These are phyloP conservation scores for Bipolaris victoriae DNA, from an alignment of 2,329 filamentous ascomycete species.

Conservation along the genomic window DNA sequence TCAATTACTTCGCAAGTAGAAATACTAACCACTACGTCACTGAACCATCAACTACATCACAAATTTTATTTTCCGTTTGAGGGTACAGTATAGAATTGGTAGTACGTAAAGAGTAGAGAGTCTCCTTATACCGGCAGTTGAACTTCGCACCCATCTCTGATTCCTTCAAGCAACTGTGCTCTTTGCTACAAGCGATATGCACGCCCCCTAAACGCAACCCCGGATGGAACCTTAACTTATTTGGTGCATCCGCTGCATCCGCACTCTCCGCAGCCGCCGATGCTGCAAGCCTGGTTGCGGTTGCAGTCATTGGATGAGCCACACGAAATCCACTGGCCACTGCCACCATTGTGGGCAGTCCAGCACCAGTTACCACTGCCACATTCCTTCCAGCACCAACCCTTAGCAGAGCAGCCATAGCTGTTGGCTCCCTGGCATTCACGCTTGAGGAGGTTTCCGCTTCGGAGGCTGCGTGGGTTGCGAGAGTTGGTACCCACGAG, in stretches of 20 bases:
- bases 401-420: constrained; percentile 10
- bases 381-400: constrained; percentile 12
- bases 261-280: constrained; percentile 5
- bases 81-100: too few relatives aligned
- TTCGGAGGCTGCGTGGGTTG: constrained; percentile 7
- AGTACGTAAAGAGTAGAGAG: too few relatives aligned
- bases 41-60: too few relatives aligned
- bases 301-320: constrained; percentile 3
- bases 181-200: neutral
- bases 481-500: constrained; percentile 1
- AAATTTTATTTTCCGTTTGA: too few relatives aligned
- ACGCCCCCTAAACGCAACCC: neutral
- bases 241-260: constrained; percentile 12
- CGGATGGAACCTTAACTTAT: constrained; percentile 1
- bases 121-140: too few relatives aligned
- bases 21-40: too few relatives aligned
- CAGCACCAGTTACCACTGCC: constrained; percentile 10
- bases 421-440: constrained; percentile 5
- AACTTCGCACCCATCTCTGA: too few relatives aligned
- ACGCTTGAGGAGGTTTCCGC: constrained; percentile 10
- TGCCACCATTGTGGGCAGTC: constrained; percentile 9
- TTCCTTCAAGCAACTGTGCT: too few relatives aligned
- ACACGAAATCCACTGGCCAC: constrained; percentile 11
- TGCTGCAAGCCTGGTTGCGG: constrained; percentile 6
- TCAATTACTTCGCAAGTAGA: too few relatives aligned